Evolutionary conservation across 495 filamentous ascomycete genomes (phyloP).

Genomic region (Sordaria brevicollis): DNA sequence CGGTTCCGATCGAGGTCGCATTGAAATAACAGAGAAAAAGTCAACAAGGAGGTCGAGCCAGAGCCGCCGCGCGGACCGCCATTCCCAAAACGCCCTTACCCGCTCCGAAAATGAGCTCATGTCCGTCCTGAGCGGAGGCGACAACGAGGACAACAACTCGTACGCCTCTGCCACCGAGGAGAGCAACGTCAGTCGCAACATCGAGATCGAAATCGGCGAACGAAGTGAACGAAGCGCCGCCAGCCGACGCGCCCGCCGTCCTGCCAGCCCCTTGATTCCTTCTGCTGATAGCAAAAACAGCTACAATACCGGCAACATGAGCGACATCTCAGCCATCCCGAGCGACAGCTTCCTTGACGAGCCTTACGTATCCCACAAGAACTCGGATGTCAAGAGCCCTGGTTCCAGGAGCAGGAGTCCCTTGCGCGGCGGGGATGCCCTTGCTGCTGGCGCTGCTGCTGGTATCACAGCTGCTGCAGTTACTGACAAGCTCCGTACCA

Average conservation of each 20-base stretch:
- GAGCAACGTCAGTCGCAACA: conserved; percentile 56
- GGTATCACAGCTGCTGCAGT: conserved; percentile 31
- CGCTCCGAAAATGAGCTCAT: conserved; percentile 26
- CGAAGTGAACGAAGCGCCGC: conserved; percentile 27
- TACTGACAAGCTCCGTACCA: conserved; percentile 38
- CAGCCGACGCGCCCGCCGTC: conserved; percentile 34
- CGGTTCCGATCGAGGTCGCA: conserved; percentile 43
- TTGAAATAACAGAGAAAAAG: conserved; percentile 72
- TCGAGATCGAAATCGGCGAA: conserved; percentile 51
- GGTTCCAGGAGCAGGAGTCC: conserved; percentile 23
- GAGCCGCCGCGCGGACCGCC: conserved; percentile 52
- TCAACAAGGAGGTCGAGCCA: conserved; percentile 41
- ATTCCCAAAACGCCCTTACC: conserved; percentile 35
- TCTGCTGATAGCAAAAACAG: conserved; percentile 44
- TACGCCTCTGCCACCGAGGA: conserved; percentile 69
- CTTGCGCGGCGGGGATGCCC: conserved; percentile 22
- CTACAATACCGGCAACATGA: conserved; percentile 49
- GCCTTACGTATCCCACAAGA: conserved; percentile 13
- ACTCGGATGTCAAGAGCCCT: conserved; percentile 24
- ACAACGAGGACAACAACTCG: conserved; percentile 47
- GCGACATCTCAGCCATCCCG: conserved; percentile 86
- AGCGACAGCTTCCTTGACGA: conserved; percentile 80
- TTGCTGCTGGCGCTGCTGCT: conserved; percentile 21
- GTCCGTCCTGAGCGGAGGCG: conserved; percentile 25
- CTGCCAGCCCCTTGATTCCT: conserved; percentile 46